These are phyloP conservation scores for Cryoendolithus antarcticus DNA, from an alignment of 2,329 filamentous ascomycete genomes.

Conservation along the genomic window DNA sequence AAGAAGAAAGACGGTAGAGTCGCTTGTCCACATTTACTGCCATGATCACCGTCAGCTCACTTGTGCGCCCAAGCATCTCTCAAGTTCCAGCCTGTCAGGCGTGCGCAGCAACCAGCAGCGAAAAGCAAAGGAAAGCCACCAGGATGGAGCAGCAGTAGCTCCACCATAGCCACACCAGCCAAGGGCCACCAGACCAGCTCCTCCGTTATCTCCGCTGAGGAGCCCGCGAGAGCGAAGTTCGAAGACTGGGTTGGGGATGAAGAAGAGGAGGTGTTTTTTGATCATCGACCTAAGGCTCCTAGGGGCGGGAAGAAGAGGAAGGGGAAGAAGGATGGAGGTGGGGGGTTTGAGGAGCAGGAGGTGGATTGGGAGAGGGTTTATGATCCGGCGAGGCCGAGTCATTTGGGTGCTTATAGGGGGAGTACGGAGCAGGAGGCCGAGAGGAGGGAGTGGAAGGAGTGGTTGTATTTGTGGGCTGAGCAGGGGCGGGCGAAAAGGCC, in stretches of 20 bases:
- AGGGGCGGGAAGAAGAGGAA: slow-evolving; percentile 56
- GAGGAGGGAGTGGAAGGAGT: slow-evolving; percentile 71
- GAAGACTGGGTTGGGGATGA: slow-evolving; percentile 81
- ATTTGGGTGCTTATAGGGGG: slow-evolving; percentile 69
- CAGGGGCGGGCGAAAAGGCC: slow-evolving; percentile 39
- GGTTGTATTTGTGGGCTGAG: slow-evolving; percentile 17
- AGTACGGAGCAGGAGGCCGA: slow-evolving; percentile 79
- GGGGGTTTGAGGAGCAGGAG: slow-evolving; percentile 38
- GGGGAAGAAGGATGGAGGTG: slow-evolving; percentile 60
- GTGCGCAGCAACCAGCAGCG: slow-evolving; percentile 55
- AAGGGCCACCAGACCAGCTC: slow-evolving; percentile 9
- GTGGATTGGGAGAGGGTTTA: slow-evolving; percentile 82
- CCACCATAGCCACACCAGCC: slow-evolving; percentile 14
- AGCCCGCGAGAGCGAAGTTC: slow-evolving; percentile 41
- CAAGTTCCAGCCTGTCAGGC: slow-evolving; percentile 73
- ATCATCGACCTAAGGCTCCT: slow-evolving; percentile 51
- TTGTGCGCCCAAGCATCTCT: slow-evolving; percentile 46
- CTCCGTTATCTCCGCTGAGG: slow-evolving; percentile 8
- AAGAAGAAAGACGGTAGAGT: slow-evolving; percentile 52
- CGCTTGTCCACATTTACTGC: slow-evolving; percentile 9
- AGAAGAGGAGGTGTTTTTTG: slow-evolving; percentile 45
- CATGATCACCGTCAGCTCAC: slow-evolving; percentile 29
- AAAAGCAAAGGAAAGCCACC: slow-evolving; percentile 50
- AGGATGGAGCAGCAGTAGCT: slow-evolving; percentile 13
- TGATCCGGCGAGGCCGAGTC: slow-evolving; percentile 70